Evolutionary conservation across 2,329 filamentous ascomycete genomes (phyloP), one percentile per base, ranked within the genome.

Genomic region (Phialemoniopsis sp.): DNA sequence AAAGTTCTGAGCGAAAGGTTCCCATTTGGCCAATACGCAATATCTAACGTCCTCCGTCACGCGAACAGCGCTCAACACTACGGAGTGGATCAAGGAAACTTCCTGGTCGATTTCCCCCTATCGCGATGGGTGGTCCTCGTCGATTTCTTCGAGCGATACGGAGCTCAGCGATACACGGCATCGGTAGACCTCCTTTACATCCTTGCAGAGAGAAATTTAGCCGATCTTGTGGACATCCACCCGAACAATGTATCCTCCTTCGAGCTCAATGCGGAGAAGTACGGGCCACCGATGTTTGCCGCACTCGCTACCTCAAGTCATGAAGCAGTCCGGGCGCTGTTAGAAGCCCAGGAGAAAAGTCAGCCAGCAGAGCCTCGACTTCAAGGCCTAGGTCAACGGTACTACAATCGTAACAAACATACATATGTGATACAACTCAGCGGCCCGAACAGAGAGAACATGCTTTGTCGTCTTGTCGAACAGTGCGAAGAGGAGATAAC

Each of bases 251-350:
- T 12, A 10, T 12, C 33, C 5, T 36, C 14, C 18, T 34, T 43
- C 13, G 12, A 19, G 8, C 13, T 35, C 8, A 21, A n/a, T 3
- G 13, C 26, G 13, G 37, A 46, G 36, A 38, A 40, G 4, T 44
- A 48, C 33, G 40, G 38, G n/a, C 18, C 36, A 18, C 43, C 47
- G 4, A 13, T 50, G 0, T 39, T 48, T 21, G 47, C 42, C 6
- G 43, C 47, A 8, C 14, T 47, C 16, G 43, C 40, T 5, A 42
- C 29, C 7, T 13, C 18, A 2, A 44, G 40, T 29, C 14, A 41
- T 21, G 21, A 44, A 28, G 42, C 46, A 19, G 32, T 34, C n/a
- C 10, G 13, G 29, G 18, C 33, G 32, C 18, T 43, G 12, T n/a
- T 46, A 18, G 19, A 32, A 17, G 12, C 15, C 26, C 18, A 33